A percentile compares a stretch with the other conserved stretches of the same genome.
These are phyloP conservation scores for Colletotrichum lentis DNA, from an alignment of 2,329 filamentous ascomycete species.

Conservation along the genomic window DNA sequence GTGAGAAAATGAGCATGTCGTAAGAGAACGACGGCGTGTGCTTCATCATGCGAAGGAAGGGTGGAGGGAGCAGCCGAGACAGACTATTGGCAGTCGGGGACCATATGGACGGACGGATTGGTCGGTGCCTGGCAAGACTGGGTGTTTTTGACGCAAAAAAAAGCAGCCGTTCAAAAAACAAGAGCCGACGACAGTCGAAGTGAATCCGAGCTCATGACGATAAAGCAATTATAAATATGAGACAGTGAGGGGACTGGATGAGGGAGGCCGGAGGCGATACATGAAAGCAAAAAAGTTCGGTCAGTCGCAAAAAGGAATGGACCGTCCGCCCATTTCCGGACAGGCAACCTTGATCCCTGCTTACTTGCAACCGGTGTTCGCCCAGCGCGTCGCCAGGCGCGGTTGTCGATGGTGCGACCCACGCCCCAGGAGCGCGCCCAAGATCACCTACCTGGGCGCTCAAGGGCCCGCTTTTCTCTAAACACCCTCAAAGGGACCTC, in stretches of 20 bases:
- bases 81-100: constrained; percentile 6
- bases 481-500: constrained; percentile 12
- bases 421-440: background rate
- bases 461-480: constrained; percentile 12
- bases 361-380: constrained; percentile 14
- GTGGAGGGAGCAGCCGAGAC: background rate
- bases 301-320: constrained; percentile 17
- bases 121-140: background rate
- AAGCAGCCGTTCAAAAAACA: constrained; percentile 18
- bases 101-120: constrained; percentile 18
- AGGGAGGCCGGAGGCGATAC: background rate
- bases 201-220: constrained; percentile 25
- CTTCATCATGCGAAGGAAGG: constrained; percentile 34
- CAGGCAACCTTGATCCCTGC: constrained; percentile 24
- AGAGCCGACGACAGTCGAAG: constrained; percentile 21
- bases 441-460: too few relatives aligned
- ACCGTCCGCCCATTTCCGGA: constrained; percentile 19
- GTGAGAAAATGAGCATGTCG: constrained; percentile 35
- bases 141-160: background rate
- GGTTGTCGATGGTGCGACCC: constrained; percentile 22
- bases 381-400: constrained; percentile 33
- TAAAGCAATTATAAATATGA: constrained; percentile 16
- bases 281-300: constrained; percentile 31
- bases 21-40: constrained; percentile 25
- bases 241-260: constrained; percentile 19